phyloP scores from a whole-genome alignment of 2,329 filamentous ascomycete genomes.

The Metarhizium album region DNA sequence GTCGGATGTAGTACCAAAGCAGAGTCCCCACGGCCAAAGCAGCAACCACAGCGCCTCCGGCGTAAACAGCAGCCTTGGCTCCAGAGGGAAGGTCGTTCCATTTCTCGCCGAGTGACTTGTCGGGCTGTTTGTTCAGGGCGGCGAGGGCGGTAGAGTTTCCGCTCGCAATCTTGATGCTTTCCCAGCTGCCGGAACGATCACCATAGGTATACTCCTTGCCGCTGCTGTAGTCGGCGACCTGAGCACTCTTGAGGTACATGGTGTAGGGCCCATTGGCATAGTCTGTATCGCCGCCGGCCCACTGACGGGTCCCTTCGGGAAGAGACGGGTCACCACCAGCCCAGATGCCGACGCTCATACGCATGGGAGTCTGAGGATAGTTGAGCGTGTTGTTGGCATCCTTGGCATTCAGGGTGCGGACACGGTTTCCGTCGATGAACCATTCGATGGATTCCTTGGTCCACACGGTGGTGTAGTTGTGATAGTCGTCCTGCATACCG shows the following conservation, averaged over 20 bases:
- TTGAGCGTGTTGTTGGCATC: constrained; percentile 51
- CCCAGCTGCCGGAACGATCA: constrained; percentile 48
- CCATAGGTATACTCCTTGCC: constrained; percentile 56
- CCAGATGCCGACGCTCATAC: constrained; percentile 57
- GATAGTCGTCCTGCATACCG: constrained; percentile 48
- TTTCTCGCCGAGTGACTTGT: constrained; percentile 39
- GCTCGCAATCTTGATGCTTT: constrained; percentile 48
- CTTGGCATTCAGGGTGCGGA: constrained; percentile 51
- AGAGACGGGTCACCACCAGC: constrained; percentile 48
- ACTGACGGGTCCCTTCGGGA: constrained; percentile 48
- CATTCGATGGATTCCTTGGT: constrained; percentile 55
- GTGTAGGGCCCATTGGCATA: constrained; percentile 56
- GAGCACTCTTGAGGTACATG: constrained; percentile 59
- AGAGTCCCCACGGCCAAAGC: constrained; percentile 30
- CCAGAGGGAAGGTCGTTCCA: constrained; percentile 39
- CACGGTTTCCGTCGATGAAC: constrained; percentile 56
- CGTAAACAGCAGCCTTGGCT: constrained; percentile 44
- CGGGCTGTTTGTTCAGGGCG: constrained; percentile 27
- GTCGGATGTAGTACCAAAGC: constrained; percentile 43
- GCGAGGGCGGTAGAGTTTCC: constrained; percentile 47
- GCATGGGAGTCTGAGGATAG: constrained; percentile 71
- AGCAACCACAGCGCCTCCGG: constrained; percentile 30
- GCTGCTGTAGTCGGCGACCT: constrained; percentile 46
- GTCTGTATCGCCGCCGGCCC: constrained; percentile 61
- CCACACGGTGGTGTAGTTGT: constrained; percentile 72